phyloP scores from a whole-genome alignment of 768 basidiomycete genomes.

The Pleurotus ostreatus region DNA sequence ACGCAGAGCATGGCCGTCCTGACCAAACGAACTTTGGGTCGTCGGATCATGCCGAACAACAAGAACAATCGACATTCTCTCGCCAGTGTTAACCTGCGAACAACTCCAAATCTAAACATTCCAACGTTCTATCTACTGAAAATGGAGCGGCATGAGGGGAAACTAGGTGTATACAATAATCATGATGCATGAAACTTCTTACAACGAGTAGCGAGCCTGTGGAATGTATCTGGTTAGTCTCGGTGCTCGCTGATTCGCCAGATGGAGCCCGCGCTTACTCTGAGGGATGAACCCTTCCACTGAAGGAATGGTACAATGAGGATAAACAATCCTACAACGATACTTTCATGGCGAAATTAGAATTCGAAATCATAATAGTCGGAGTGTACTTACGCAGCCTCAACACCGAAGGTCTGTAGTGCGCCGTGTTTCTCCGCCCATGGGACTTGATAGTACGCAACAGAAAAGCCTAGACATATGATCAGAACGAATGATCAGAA shows the following conservation, averaged over 20 bases:
- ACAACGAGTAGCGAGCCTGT: constrained; percentile 10
- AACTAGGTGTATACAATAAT: too few relatives aligned
- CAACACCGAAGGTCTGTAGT: constrained; percentile 56
- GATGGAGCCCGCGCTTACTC: constrained; percentile 29
- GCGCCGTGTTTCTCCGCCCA: constrained; percentile 62
- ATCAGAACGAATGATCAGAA: not conserved
- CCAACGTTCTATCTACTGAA: too few relatives aligned
- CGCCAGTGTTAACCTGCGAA: constrained; percentile 30
- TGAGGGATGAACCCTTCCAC: constrained; percentile 38
- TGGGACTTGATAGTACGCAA: constrained; percentile 64
- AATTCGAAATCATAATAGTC: not conserved
- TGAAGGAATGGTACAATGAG: constrained; percentile 50
- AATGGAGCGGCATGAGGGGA: too few relatives aligned
- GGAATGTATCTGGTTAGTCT: not conserved
- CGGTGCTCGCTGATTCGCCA: too few relatives aligned
- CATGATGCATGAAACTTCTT: not conserved
- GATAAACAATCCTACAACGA: constrained; percentile 48
- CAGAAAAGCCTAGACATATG: constrained; percentile 42
- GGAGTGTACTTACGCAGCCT: constrained; percentile 46
- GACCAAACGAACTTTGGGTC: constrained; percentile 35
- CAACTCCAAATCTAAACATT: too few relatives aligned
- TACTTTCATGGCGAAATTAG: constrained; percentile 21
- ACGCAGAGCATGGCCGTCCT: constrained; percentile 37
- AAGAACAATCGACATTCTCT: constrained; percentile 31
- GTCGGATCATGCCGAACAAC: constrained; percentile 16